Base-by-base conservation (phyloP, 495 filamentous ascomycete genomes). In the Astrocystis sublimbata region DNA sequence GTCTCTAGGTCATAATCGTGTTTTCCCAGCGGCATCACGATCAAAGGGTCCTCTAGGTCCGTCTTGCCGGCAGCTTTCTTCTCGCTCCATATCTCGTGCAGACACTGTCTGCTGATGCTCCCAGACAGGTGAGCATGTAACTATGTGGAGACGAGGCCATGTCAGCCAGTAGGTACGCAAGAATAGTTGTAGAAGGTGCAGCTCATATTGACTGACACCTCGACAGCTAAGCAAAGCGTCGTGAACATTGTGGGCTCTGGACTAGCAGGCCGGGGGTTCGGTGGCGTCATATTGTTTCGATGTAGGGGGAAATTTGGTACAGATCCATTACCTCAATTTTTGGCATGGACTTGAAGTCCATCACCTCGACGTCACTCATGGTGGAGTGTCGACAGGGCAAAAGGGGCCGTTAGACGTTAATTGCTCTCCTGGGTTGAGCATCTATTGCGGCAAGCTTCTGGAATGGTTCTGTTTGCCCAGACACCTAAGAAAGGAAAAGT, bases 81-180 rank as follows among this genome's bases (percentile, higher is more conserved):
- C 47, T 71, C 68, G 40, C 73, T 52, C 89, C 90, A 96, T 66
- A 94, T 84, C 41, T 91, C 84, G 68, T 93, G 89, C 1, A 94
- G 84, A 56, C 84, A 88, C 75, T 87, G 72, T 13, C 85, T 85
- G 70, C 85, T 89, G 74, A 94, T 92, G 71, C 88, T 92, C 46
- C 92, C 91, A 43, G 84, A 89, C 33, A 96, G 83, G 73, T 94
- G 91, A 60, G 91, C 91, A 65, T 96, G 92, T 17, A 96, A 81
- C 88, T 93, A 68, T 24, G 35, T 17, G 41, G 30, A 51, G 42
- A 42, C 12, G 24, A 28, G 7, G 33, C n/a, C 19, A 35, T 42
- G 65, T 69, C 60, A 70, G 65, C 54, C 59, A 31, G 9, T 6
- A 50, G 21, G 50, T 24, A 31, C n/a, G n/a, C n/a, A n/a, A n/a